Evolutionary conservation across 1,139 yeast genomes (phyloP).

Genomic region (Lodderomyces pseudojiufengensis): DNA sequence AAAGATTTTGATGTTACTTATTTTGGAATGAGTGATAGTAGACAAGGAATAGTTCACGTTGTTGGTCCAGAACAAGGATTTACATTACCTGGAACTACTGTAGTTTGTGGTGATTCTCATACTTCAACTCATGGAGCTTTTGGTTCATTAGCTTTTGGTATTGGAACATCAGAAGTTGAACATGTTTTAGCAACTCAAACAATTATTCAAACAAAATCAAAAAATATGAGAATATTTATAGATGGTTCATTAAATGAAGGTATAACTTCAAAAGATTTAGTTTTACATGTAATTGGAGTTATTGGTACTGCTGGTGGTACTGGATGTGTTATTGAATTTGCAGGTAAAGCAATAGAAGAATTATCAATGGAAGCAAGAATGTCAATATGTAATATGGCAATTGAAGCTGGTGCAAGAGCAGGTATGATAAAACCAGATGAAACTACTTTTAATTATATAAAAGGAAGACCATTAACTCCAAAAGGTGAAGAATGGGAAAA

Average conservation of each 20-base stretch:
- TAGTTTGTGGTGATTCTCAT: constrained; percentile 98
- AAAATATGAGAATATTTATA: constrained; percentile 87
- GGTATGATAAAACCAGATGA: constrained; percentile 98
- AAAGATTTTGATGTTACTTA: constrained; percentile 83
- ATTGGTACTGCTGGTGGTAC: constrained; percentile 99
- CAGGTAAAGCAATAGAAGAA: constrained; percentile 87
- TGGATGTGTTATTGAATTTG: constrained; percentile 93
- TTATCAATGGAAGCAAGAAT: constrained; percentile 98
- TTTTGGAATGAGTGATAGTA: constrained; percentile 88
- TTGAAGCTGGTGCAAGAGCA: constrained; percentile 98
- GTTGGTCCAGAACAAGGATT: constrained; percentile 99
- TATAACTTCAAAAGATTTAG: constrained; percentile 91
- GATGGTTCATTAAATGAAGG: constrained; percentile 83
- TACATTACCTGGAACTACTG: constrained; percentile 96
- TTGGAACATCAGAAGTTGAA: constrained; percentile 98
- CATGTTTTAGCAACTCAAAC: constrained; percentile 98
- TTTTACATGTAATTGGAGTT: constrained; percentile 89
- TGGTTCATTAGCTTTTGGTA: constrained; percentile 97
- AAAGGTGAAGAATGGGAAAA: constrained; percentile 91
- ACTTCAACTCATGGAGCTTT: constrained; percentile 99
- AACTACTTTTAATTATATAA: constrained; percentile 77
- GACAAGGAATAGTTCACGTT: constrained; percentile 97
- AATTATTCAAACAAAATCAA: constrained; percentile 87
- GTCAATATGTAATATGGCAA: constrained; percentile 91
- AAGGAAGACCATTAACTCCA: constrained; percentile 95